These are phyloP conservation scores for Gaeumannomyces tritici DNA, from an alignment of 2,329 filamentous ascomycete species.

Conservation along the genomic window DNA sequence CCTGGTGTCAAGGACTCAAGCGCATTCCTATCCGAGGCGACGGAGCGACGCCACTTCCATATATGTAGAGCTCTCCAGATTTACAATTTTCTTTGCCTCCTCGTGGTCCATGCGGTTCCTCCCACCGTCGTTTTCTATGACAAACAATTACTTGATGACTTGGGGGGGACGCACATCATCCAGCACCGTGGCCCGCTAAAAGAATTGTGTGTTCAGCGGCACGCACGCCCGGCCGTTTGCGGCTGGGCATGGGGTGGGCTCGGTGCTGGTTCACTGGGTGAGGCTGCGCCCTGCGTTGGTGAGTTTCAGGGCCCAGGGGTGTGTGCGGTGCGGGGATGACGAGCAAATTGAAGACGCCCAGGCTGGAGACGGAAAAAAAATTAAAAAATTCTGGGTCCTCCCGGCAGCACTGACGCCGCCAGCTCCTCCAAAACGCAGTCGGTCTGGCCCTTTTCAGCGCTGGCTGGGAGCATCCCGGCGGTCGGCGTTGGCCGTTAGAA, in stretches of 20 bases:
- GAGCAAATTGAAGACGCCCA: too few relatives aligned
- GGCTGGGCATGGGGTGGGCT: neutral
- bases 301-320: too few relatives aligned
- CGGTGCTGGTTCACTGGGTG: neutral
- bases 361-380: too few relatives aligned
- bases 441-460: neutral
- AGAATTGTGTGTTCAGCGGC: neutral
- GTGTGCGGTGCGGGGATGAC: too few relatives aligned
- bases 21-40: neutral
- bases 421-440: neutral
- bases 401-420: neutral
- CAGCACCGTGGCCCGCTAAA: neutral
- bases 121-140: neutral
- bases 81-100: neutral
- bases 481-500: neutral
- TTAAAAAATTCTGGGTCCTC: neutral
- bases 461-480: neutral
- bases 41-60: neutral
- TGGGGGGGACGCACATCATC: neutral
- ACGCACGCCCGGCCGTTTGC: neutral
- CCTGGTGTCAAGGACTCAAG: neutral
- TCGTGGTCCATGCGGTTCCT: neutral
- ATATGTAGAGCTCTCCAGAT: neutral
- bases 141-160: neutral
- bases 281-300: neutral